phyloP scores from a whole-genome alignment of 1,139 yeast species.

The Candida sanyaensis region DNA sequence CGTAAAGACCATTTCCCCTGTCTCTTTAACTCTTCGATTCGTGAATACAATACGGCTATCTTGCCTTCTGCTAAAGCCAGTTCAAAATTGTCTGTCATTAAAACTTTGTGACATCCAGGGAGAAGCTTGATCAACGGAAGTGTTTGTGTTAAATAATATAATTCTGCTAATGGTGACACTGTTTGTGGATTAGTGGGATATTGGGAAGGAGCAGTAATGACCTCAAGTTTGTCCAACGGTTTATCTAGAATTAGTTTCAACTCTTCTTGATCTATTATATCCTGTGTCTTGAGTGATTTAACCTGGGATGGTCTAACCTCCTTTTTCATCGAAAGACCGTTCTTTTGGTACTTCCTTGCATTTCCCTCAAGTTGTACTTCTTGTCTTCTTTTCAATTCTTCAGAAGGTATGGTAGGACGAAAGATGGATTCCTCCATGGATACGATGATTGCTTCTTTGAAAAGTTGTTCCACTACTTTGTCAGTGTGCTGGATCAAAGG shows the following conservation, averaged over 20 bases:
- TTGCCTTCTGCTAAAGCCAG: constrained; percentile 90
- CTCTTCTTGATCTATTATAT: constrained; percentile 23
- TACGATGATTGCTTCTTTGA: constrained; percentile 14
- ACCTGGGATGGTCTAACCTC: constrained; percentile 15
- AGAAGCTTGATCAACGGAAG: constrained; percentile 78
- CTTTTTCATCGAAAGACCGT: constrained; percentile 1
- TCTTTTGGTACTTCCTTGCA: constrained; percentile 6
- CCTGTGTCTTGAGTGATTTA: constrained; percentile 22
- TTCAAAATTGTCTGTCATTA: constrained; percentile 84
- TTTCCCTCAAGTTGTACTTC: constrained; percentile 9
- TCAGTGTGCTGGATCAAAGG: constrained; percentile 10
- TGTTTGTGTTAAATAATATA: constrained; percentile 85
- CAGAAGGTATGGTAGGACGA: constrained; percentile 12
- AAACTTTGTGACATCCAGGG: constrained; percentile 82
- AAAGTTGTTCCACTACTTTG: constrained; percentile 10
- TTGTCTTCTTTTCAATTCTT: constrained; percentile 11
- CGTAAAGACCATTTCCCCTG: constrained; percentile 90
- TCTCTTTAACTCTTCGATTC: constrained; percentile 89
- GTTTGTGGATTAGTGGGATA: constrained; percentile 44
- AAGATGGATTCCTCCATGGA: constrained; percentile 15
- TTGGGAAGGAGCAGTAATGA: constrained; percentile 44
- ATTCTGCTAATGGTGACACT: constrained; percentile 74
- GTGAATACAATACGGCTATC: constrained; percentile 85
- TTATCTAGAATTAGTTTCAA: constrained; percentile 25
- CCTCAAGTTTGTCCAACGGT: constrained; percentile 34